A percentile compares a stretch with the other conserved stretches of the same genome.
These are phyloP conservation scores for Xerophyta viscosa DNA, from an alignment of 106 monocot genomes.

Conservation along the genomic window DNA sequence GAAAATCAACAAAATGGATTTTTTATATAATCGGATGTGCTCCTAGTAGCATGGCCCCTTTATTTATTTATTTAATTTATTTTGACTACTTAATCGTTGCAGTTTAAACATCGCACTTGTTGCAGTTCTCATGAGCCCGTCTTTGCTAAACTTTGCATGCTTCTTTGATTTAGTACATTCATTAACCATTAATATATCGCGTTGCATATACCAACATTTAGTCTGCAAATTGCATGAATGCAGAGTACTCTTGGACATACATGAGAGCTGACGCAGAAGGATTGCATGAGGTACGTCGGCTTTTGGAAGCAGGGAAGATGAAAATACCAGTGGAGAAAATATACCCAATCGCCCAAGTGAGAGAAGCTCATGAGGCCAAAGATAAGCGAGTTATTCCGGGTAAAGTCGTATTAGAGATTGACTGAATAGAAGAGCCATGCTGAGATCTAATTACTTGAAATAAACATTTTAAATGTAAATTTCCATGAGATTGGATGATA, in stretches of 20 bases:
- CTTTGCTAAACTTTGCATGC: too few species aligned
- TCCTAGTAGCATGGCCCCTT: too few species aligned
- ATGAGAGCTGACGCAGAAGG: conserved; percentile 97
- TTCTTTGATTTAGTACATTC: too few species aligned
- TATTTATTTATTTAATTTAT: too few species aligned
- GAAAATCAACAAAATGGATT: too few species aligned
- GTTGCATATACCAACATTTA: not conserved
- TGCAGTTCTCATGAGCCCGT: too few species aligned
- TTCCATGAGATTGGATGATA: too few species aligned
- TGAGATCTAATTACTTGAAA: not conserved
- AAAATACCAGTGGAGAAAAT: conserved; percentile 93
- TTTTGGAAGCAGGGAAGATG: conserved; percentile 72
- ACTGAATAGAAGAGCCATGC: conserved; percentile 18
- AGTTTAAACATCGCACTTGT: too few species aligned
- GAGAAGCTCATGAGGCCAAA: conserved; percentile 86
- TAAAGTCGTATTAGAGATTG: conserved; percentile 84
- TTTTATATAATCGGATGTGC: too few species aligned
- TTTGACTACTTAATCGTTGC: too few species aligned
- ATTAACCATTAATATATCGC: too few species aligned
- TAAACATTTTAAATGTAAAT: conserved; percentile 6
- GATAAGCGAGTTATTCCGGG: conserved; percentile 73
- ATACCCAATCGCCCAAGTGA: conserved; percentile 61
- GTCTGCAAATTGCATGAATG: conserved; percentile 2
- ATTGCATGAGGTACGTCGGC: conserved; percentile 61
- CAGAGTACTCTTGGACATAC: conserved; percentile 91